phyloP scores from a whole-genome alignment of 352 stramenopile genomes.

The Phytophthora litchii region DNA sequence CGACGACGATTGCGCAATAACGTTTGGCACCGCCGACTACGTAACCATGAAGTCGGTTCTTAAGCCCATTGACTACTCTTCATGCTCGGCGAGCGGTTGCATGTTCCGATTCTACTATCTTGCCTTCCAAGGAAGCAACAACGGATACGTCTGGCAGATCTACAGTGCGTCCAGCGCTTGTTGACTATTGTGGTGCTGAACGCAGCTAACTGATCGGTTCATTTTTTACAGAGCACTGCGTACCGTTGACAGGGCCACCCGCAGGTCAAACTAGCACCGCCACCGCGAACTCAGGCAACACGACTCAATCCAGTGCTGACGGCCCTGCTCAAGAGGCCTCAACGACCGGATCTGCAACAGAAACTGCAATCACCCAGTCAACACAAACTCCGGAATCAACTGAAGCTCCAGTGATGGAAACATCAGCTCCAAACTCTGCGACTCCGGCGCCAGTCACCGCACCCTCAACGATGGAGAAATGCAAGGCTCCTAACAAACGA shows the following conservation, averaged over 20 bases:
- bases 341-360: too few relatives aligned
- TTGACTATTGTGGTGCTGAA: too few relatives aligned
- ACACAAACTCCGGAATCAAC: constrained; percentile 5
- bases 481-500: too few relatives aligned
- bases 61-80: constrained; percentile 34
- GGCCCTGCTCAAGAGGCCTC: too few relatives aligned
- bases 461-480: too few relatives aligned
- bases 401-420: too few relatives aligned
- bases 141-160: constrained; percentile 32
- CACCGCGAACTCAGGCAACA: too few relatives aligned
- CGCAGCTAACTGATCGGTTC: too few relatives aligned
- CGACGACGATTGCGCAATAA: constrained; percentile 29
- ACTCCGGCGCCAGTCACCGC: too few relatives aligned
- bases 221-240: constrained; percentile 20
- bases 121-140: constrained; percentile 28
- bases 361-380: too few relatives aligned
- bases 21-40: constrained; percentile 19
- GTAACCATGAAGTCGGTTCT: constrained; percentile 35
- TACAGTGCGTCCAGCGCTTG: constrained; percentile 27
- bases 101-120: constrained; percentile 43
- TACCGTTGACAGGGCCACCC: constrained; percentile 16
- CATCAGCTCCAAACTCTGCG: too few relatives aligned
- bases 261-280: constrained; percentile 12
- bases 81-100: constrained; percentile 23
- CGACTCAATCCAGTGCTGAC: too few relatives aligned